phyloP scores from a whole-genome alignment of 768 basidiomycete genomes.

The Guyanaporus albipodus region DNA sequence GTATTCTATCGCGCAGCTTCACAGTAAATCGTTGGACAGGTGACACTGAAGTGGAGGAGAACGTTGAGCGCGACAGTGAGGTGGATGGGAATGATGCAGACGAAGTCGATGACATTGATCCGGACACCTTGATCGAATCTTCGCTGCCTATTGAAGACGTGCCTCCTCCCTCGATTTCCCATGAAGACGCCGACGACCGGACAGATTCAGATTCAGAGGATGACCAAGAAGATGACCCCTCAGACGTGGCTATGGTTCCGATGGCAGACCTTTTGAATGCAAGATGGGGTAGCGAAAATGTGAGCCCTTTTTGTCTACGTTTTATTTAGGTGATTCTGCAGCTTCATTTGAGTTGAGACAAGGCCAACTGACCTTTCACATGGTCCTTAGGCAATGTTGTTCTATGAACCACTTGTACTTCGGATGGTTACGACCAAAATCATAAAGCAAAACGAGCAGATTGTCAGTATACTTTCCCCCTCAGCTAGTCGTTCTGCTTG shows the following conservation, averaged over 20 bases:
- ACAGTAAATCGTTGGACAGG: constrained; percentile 62
- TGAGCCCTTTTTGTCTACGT: constrained; percentile 32
- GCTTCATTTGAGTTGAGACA: no score
- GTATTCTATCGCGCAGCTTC: constrained; percentile 92
- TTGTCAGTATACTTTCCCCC: constrained; percentile 49
- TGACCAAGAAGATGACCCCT: constrained; percentile 50
- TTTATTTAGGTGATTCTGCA: not conserved
- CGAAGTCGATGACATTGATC: constrained; percentile 31
- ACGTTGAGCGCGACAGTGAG: constrained; percentile 9
- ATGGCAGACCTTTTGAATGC: constrained; percentile 97
- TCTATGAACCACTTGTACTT: constrained; percentile 66
- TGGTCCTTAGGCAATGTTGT: constrained; percentile 68
- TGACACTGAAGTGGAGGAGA: constrained; percentile 23
- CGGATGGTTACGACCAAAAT: constrained; percentile 78
- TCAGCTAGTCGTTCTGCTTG: not conserved
- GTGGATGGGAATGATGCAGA: constrained; percentile 26
- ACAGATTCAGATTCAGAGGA: constrained; percentile 39
- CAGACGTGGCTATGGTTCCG: constrained; percentile 86
- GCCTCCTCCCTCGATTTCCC: constrained; percentile 1
- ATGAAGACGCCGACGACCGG: constrained; percentile 21
- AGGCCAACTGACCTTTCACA: not conserved
- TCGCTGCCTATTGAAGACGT: constrained; percentile 32
- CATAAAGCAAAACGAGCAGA: constrained; percentile 79
- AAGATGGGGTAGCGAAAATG: constrained; percentile 78
- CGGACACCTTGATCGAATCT: constrained; percentile 12